These are phyloP conservation scores for Pseudogymnoascus sp. DNA, from an alignment of 2,329 filamentous ascomycete species.

Conservation along the genomic window DNA sequence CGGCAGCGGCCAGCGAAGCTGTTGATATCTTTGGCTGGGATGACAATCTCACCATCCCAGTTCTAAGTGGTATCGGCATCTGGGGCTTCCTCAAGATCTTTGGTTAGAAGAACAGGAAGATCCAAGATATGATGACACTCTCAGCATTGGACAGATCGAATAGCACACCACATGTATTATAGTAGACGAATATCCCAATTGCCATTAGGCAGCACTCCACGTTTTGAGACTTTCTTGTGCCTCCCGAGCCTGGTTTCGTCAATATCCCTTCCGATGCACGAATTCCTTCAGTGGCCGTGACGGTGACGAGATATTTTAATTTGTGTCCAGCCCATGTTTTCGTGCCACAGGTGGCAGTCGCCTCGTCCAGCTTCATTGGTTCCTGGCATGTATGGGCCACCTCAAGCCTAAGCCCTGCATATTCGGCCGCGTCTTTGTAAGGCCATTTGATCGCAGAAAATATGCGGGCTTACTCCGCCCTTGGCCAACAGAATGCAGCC, in stretches of 20 bases:
- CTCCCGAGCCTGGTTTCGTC: background rate
- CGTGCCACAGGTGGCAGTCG: constrained; percentile 1
- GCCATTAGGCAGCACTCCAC: constrained; percentile 1
- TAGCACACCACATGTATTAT: constrained; percentile 8
- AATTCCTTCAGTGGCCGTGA: background rate
- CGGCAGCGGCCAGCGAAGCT: constrained; percentile 82
- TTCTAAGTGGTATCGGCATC: constrained; percentile 79
- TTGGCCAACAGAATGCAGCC: constrained; percentile 5
- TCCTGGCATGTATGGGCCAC: constrained; percentile 4
- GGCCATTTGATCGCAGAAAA: background rate
- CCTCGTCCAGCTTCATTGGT: constrained; percentile 6
- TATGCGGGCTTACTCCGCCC: constrained; percentile 3
- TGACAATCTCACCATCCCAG: constrained; percentile 93
- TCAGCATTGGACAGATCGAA: background rate
- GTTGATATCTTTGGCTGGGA: constrained; percentile 91
- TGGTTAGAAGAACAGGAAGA: constrained; percentile 34
- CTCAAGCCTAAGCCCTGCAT: background rate
- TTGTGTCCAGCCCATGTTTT: constrained; percentile 5
- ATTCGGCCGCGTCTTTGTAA: background rate
- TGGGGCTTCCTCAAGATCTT: constrained; percentile 90
- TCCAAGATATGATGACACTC: background rate
- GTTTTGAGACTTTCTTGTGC: constrained; percentile 3
- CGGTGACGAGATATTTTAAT: constrained; percentile 1
- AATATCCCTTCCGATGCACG: background rate
- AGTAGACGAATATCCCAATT: constrained; percentile 3